Evolutionary conservation across 2,329 filamentous ascomycete species (phyloP).

Genomic region (Colletotrichum eremochloae): DNA sequence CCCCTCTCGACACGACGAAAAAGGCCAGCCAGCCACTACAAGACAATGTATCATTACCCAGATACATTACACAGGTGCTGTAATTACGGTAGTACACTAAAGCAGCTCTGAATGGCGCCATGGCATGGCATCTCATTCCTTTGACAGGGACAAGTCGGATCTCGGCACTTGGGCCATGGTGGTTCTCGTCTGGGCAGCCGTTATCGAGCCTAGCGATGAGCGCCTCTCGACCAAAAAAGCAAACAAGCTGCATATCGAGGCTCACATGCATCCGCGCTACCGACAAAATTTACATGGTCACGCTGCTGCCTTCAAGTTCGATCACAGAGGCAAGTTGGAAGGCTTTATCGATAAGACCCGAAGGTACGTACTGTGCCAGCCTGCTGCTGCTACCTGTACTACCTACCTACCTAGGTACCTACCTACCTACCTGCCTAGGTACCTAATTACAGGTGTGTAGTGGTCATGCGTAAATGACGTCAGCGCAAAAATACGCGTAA

Average conservation of each 20-base stretch:
- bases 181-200: neutral
- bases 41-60: neutral
- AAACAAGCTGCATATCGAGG: slow-evolving; percentile 5
- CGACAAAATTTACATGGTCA: no score
- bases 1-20: neutral
- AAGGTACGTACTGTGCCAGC: neutral
- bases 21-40: neutral
- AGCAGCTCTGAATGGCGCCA: slow-evolving; percentile 22
- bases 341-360: slow-evolving; percentile 11
- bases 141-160: slow-evolving; percentile 30
- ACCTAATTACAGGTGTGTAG: no score
- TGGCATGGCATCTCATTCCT: neutral
- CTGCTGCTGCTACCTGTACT: no score
- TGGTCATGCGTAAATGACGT: slow-evolving; percentile 16
- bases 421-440: neutral
- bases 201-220: neutral
- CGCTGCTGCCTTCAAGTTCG: no score
- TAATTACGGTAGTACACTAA: no score
- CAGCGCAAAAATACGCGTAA: slow-evolving; percentile 16
- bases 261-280: neutral
- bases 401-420: neutral
- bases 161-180: slow-evolving; percentile 27
- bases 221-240: neutral
- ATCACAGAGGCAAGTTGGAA: no score
- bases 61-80: neutral